Base-by-base conservation (phyloP, 2,329 filamentous ascomycete genomes). In the Penicillium psychrosexuale region DNA sequence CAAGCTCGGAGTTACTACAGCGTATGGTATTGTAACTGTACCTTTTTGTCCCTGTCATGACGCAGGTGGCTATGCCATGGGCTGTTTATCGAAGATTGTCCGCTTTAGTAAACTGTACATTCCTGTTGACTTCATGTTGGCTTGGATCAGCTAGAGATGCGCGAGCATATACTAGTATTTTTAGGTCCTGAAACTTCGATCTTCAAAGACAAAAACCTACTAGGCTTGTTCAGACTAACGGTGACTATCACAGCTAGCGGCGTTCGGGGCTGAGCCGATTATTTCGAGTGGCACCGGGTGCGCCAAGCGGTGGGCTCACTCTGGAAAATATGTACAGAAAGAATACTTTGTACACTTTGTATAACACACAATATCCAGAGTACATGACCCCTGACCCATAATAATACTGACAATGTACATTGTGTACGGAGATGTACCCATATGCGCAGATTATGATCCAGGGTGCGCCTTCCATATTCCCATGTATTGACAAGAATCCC, bases 61-160 rank as follows among this genome's bases (percentile, higher is more conserved):
- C 61, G 58, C 56, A 48, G 43, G 60, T 63, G 61, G 61, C 61
- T 59, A 54, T 58, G 51, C 45, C 30, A 30, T 53, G 22, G 30
- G 22, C 24, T 52, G 52, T 44, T 51, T 45, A 33, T 50, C 37
- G 17, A 27, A 38, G 36, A 53, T 42, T 37, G 33, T 13, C 40
- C 44, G 19, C 33, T 51, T 47, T 45, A 27, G 37, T 40, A 33
- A 34, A 57, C 37, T 33, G 17, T 27, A 33, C 59, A 62, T 62
- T 62, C 60, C 46, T 33, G 28, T 11, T 49, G 37, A 27, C 28
- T 5, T 22, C 28, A 22, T 7, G 17, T 33, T 45, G 30, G 13
- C 11, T 27, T 27, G 12, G 22, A 19, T 36, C 33, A 19, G 1
- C n/a, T 33, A 2, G 15, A 27, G n/a, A 13, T 42, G 13, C 15